Conservation (phyloP, 441 rosid genomes). For the Capsella rubella region DNA sequence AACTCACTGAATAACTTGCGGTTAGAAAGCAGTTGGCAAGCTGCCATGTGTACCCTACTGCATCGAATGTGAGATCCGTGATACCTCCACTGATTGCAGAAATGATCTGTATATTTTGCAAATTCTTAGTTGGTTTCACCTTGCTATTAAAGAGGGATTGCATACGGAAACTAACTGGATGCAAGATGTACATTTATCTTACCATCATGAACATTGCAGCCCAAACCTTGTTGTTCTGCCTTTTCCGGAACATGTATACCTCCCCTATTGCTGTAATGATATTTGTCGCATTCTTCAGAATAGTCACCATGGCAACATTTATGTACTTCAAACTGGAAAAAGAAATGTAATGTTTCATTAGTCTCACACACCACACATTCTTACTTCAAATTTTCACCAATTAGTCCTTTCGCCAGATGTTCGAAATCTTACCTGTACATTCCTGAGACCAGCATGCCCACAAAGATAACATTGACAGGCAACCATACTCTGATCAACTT, state of each 20-base stretch:
- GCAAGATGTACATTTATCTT: conserved; percentile 7
- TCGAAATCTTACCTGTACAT: conserved; percentile 76
- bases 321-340: conserved; percentile 87
- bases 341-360: conserved; percentile 24
- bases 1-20: conserved; percentile 87
- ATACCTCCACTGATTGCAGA: conserved; percentile 85
- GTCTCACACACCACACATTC: background rate
- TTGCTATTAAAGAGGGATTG: conserved; percentile 15
- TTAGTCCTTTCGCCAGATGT: conserved; percentile 10
- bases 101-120: conserved; percentile 62
- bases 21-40: conserved; percentile 77
- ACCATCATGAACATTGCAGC: conserved; percentile 94
- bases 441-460: conserved; percentile 93
- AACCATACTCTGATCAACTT: conserved; percentile 81
- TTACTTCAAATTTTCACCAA: conserved; percentile 8
- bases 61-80: conserved; percentile 85
- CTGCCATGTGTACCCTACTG: conserved; percentile 88
- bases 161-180: conserved; percentile 1
- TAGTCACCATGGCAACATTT: conserved; percentile 95
- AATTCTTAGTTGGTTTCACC: conserved; percentile 21
- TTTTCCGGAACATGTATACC: conserved; percentile 78
- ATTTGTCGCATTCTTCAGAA: conserved; percentile 92
- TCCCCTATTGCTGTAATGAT: conserved; percentile 92
- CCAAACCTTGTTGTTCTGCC: conserved; percentile 93
- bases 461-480: conserved; percentile 88